These are phyloP conservation scores for Chlorophyllum brunneum DNA, from an alignment of 768 basidiomycete species.

Conservation along the genomic window DNA sequence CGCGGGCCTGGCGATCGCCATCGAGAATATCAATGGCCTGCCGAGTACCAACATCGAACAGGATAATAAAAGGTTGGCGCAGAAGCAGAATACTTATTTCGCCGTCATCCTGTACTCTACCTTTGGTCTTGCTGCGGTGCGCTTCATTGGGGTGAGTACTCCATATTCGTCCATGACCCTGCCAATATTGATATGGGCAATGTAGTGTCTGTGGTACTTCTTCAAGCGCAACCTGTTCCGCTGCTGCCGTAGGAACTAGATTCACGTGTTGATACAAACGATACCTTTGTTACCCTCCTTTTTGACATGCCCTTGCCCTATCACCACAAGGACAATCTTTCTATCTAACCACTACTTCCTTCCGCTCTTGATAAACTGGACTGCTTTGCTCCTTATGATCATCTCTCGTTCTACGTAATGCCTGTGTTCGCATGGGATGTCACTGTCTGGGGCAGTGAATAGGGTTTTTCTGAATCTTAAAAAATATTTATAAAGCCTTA, in stretches of 20 bases:
- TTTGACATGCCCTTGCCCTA: neutral
- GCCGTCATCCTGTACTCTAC: conserved; percentile 77
- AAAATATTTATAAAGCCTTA: too few relatives aligned
- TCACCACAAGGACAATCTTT: conserved; percentile 4
- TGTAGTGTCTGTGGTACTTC: conserved; percentile 80
- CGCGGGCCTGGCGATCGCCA: conserved; percentile 66
- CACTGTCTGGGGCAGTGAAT: neutral
- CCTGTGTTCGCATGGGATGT: neutral
- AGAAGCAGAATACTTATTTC: conserved; percentile 61
- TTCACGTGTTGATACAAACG: conserved; percentile 4
- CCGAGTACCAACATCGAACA: conserved; percentile 24
- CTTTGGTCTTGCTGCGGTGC: conserved; percentile 64
- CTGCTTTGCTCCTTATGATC: neutral
- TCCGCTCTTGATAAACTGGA: neutral
- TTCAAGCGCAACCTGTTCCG: conserved; percentile 81
- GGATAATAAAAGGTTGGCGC: conserved; percentile 38
- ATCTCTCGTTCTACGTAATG: neutral
- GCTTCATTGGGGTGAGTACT: conserved; percentile 69
- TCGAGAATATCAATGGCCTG: conserved; percentile 72
- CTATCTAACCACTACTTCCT: neutral
- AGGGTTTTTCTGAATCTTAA: neutral
- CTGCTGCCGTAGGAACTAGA: conserved; percentile 70
- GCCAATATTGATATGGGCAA: conserved; percentile 2
- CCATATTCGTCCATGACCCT: neutral
- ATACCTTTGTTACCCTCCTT: neutral